These are phyloP conservation scores for Salpingoeca rosetta DNA, from an alignment of 78 protist genomes.

Conservation along the genomic window DNA sequence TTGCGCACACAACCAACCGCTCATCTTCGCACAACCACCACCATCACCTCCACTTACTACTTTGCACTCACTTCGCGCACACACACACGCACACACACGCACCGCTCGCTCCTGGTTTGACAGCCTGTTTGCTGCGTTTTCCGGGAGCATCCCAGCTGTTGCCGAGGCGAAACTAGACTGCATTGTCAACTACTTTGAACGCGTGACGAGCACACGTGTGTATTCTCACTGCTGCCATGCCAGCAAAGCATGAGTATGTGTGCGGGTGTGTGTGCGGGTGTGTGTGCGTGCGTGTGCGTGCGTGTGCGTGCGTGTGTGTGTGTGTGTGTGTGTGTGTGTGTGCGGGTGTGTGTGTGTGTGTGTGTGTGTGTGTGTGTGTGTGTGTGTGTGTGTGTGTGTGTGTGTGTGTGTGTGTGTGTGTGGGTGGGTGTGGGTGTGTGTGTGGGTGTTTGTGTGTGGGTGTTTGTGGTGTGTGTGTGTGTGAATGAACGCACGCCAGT, in stretches of 20 bases:
- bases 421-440: neutral
- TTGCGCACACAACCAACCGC: neutral
- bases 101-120: too few species aligned
- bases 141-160: neutral
- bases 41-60: neutral
- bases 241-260: neutral
- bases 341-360: neutral
- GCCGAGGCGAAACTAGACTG: neutral
- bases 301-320: neutral
- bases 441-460: too few species aligned
- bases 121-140: too few species aligned
- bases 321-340: neutral
- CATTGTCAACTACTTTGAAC: neutral
- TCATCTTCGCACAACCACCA: neutral
- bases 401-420: neutral
- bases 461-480: too few species aligned
- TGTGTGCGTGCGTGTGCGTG: neutral
- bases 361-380: neutral
- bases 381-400: neutral
- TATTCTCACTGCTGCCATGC: neutral
- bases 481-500: too few species aligned
- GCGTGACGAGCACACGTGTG: neutral
- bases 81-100: neutral
- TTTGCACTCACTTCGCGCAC: neutral
- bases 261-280: neutral